Percentiles rank a stretch among this genome's conserved stretches.
Evolutionary conservation across 495 filamentous ascomycete genomes (phyloP).

Genomic region (Amorphotheca resinae): DNA sequence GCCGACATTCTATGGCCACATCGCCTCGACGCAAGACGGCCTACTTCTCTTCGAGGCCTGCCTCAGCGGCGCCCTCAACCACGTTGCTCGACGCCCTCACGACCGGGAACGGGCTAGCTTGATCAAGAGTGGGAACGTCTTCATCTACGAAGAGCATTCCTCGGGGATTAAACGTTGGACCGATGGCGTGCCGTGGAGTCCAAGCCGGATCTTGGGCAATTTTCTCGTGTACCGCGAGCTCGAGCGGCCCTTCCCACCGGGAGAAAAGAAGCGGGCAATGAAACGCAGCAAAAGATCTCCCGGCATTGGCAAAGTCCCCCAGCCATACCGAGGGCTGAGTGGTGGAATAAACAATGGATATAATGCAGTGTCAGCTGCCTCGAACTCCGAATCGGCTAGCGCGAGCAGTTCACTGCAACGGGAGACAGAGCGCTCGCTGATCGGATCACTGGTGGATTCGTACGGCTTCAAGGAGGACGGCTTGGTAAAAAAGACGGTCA

Average conservation of each 20-base stretch:
- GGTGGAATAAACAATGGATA: conserved; percentile 1
- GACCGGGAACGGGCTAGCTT: conserved; percentile 64
- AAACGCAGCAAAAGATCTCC: conserved; percentile 43
- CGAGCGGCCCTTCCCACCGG: conserved; percentile 67
- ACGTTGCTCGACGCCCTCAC: conserved; percentile 72
- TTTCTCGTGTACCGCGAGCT: conserved; percentile 86
- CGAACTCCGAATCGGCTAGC: conserved; percentile 28
- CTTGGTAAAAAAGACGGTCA: conserved; percentile 86
- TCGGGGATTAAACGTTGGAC: conserved; percentile 93
- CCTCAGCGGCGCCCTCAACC: conserved; percentile 51
- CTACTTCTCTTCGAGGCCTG: conserved; percentile 65
- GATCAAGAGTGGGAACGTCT: conserved; percentile 72
- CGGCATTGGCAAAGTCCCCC: conserved; percentile 14
- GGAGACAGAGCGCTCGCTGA: conserved; percentile 50
- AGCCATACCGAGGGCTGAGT: conserved; percentile 13
- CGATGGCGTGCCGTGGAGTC: conserved; percentile 80
- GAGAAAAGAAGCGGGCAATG: conserved; percentile 79
- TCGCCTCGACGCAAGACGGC: conserved; percentile 62
- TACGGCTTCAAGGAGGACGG: conserved; percentile 80
- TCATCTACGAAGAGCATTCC: conserved; percentile 80
- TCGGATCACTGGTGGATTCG: conserved; percentile 75
- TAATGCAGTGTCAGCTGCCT: conserved; percentile 22
- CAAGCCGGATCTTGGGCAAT: conserved; percentile 77
- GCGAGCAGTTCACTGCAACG: conserved; percentile 17
- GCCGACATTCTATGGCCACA: conserved; percentile 51